A percentile compares a stretch with the other conserved stretches of the same genome.
These are phyloP conservation scores for Pestalotiopsis fici DNA, from an alignment of 2,329 filamentous ascomycete species.

Conservation along the genomic window DNA sequence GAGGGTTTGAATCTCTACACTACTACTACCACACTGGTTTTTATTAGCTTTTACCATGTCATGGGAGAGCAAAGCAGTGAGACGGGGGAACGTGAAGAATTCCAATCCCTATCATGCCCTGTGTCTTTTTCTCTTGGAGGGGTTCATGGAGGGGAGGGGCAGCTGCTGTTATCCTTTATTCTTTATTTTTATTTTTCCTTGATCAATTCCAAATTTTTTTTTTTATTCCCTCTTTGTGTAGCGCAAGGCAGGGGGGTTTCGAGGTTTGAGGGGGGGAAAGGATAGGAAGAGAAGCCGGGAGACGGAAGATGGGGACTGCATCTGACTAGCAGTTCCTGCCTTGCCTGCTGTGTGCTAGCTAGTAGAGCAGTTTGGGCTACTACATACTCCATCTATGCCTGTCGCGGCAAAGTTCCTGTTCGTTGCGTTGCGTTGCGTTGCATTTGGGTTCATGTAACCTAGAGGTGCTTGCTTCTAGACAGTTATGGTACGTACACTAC, in stretches of 20 bases:
- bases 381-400: neutral
- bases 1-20: neutral
- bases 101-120: neutral
- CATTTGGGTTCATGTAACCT: neutral
- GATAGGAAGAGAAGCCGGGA: neutral
- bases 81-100: neutral
- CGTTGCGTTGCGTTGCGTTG: neutral
- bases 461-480: neutral
- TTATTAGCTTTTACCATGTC: too few relatives aligned
- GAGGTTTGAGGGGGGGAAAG: neutral
- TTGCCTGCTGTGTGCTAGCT: neutral
- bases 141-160: neutral
- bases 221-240: neutral
- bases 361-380: neutral
- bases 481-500: too few relatives aligned
- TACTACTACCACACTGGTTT: too few relatives aligned
- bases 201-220: neutral
- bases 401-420: neutral
- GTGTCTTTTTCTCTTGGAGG: neutral
- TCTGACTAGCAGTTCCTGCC: neutral
- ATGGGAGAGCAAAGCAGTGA: too few relatives aligned
- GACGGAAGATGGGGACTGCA: conserved; percentile 1
- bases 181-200: neutral
- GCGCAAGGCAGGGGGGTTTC: neutral
- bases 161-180: neutral